Evolutionary conservation across 192 early-diverging fungal genomes (phyloP), one percentile per base, ranked within the genome.

Genomic region (Irineochytrium annulatum): DNA sequence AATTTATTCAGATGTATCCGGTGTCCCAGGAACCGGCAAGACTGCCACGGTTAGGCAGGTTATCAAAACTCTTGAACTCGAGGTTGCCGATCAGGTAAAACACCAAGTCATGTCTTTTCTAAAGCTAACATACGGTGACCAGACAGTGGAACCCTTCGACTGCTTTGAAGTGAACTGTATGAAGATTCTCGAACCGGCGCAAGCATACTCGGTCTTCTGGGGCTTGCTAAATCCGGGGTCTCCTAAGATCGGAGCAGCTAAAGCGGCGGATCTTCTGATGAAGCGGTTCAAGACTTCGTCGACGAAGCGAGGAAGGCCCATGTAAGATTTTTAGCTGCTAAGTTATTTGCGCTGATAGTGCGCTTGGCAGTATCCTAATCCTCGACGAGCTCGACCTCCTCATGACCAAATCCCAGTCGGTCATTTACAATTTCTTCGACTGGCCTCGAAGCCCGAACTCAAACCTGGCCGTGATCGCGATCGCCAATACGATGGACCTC

Each of bases 341-440:
- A 78, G 17, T 37, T 19, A 28, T 67, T 55, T 60, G 45, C 34
- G 16, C 24, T 51, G 20, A 3, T 63, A 49, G 16, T 5, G 3
- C 17, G 22, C 61, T 52, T 49, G 37, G 28, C 57, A 92, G 91
- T 34, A 88, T 99, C 3, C 89, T 98, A 1, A 64, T 99, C 44
- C 89, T 99, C 81, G 97, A 99, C 65, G 97, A 99, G 72, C 77
- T 99, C 37, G 97, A 99, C 69, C 68, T 97, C 11, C 71, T 99
- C 20, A 90, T 95, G 3, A 93, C 92, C 0, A 87, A 89, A 58
- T 91, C 89, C 46, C 94, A 96, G 61, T 80, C 81, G 1, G 89
- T 99, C 43, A 89, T 99, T 79, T 98, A 97, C 74, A 99, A 97
- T 68, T 92, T 99, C 61, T 97, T 99, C 59, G 91, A 97, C 45